Evolutionary conservation across 106 monocot species (phyloP), one percentile per base, ranked within the genome.

Genomic region (Dendrobium nobile): DNA sequence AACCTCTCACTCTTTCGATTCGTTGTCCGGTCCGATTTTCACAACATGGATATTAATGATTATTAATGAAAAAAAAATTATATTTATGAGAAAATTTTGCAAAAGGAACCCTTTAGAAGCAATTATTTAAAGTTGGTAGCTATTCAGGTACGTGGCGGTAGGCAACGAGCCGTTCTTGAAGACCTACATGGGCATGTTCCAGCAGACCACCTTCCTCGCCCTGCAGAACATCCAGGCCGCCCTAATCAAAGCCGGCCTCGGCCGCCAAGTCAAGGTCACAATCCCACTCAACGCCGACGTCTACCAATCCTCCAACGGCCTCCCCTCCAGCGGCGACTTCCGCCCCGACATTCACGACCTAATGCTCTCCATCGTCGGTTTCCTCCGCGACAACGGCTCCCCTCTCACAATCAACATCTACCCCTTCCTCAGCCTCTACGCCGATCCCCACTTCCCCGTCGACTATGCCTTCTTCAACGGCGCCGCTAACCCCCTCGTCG

Each of bases 161-260:
- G 97, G 97, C 20, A 98, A 98, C 73, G 97, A 98, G 81, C 97
- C 94, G 9, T 98, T 98, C 79, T 76, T 98, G 58, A 91, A 89
- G 79, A 44, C 86, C 0, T 92, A 92, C 88, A 89, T 88, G 26
- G 87, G 85, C 19, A 88, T 77, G 87, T 94, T 85, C 84, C 74
- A 88, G 44, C 70, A 82, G 9, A 87, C 85, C 10, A 94, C 91
- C 8, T 84, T 92, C 28, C 90, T 89, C 0, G 97, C 94, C 31
- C 85, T 98, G 20, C 94, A 98, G 84, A 98, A 98, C 89, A 78
- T 98, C 74, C 92, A 92, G 80, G 97, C 94, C 0, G 94, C 97
- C 17, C 84, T 97, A 10, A 91, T 97, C 77, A 98, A 94, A 78
- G 97, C 92, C 20, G 95, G 95, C 1, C 88, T 95, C 20, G 85